Conservation (phyloP, 768 basidiomycete genomes). For the Daedaleopsis nitida region DNA sequence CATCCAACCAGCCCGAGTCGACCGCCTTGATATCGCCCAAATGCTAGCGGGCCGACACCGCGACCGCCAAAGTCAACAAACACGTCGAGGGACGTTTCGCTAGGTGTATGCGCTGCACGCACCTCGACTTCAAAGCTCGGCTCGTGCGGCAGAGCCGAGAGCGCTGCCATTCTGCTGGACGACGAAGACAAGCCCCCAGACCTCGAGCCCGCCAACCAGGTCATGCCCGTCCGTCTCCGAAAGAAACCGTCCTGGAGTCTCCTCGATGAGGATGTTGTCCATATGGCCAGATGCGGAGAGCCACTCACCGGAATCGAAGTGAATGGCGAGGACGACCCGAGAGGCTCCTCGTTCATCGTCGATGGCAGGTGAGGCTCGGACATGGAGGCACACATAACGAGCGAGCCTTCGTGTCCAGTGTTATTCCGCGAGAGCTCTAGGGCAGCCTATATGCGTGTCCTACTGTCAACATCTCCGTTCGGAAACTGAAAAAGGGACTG, state of each 20-base stretch:
- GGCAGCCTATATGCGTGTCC: not conserved
- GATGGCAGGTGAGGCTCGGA: not conserved
- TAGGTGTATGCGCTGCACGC: conserved; percentile 1
- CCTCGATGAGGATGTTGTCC: not conserved
- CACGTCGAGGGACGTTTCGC: too few relatives aligned
- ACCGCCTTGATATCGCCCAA: conserved; percentile 44
- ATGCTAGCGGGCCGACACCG: conserved; percentile 30
- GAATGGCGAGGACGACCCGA: not conserved
- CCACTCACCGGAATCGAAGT: conserved; percentile 2
- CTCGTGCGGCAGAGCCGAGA: not conserved
- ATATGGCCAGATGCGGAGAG: not conserved
- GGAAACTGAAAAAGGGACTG: not conserved
- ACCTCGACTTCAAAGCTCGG: conserved; percentile 49
- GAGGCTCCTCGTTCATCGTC: not conserved
- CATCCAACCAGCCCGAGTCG: conserved; percentile 48
- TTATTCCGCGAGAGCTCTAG: not conserved
- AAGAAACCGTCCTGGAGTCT: not conserved
- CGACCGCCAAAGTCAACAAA: too few relatives aligned
- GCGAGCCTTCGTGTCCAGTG: not conserved
- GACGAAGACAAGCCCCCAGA: not conserved
- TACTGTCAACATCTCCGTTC: too few relatives aligned
- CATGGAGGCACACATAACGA: not conserved
- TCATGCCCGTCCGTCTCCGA: not conserved
- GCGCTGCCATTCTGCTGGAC: not conserved
- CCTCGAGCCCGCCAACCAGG: not conserved